Percentiles rank a stretch among this genome's conserved stretches.
Conservation (phyloP, 2,329 filamentous ascomycete species). For the Penicillium hordei region DNA sequence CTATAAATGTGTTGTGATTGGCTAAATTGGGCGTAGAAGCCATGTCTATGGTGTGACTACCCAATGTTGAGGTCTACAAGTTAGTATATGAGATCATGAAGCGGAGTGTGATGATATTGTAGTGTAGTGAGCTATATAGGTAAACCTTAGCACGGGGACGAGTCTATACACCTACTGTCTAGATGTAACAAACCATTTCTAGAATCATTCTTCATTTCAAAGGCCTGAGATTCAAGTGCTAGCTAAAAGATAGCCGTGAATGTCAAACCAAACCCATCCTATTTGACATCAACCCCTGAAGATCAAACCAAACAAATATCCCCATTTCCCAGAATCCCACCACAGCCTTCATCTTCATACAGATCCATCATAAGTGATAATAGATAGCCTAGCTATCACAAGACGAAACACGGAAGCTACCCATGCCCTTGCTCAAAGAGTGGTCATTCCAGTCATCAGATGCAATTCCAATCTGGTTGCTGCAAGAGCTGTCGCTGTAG, state of each 20-base stretch:
- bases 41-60: neutral
- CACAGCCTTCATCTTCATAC: neutral
- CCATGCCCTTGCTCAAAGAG: conserved; percentile 3
- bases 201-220: neutral
- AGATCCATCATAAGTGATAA: neutral
- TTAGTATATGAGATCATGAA: neutral
- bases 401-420: conserved; percentile 5
- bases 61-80: neutral
- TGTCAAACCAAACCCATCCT: neutral
- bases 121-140: neutral
- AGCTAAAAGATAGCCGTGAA: neutral
- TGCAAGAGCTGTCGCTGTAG: conserved; percentile 8
- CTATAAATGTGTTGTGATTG: neutral
- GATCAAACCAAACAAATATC: neutral
- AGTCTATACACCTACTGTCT: neutral
- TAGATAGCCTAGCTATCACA: neutral
- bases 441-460: conserved; percentile 12
- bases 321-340: neutral
- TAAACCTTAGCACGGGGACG: neutral
- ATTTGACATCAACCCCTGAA: neutral
- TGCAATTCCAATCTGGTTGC: conserved; percentile 12
- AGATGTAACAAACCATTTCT: neutral
- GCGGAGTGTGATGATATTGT: neutral
- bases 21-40: neutral
- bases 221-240: neutral